A percentile compares a stretch with the other conserved stretches of the same genome.
phyloP scores from a whole-genome alignment of 768 basidiomycete species.

The Tricholoma terreum region DNA sequence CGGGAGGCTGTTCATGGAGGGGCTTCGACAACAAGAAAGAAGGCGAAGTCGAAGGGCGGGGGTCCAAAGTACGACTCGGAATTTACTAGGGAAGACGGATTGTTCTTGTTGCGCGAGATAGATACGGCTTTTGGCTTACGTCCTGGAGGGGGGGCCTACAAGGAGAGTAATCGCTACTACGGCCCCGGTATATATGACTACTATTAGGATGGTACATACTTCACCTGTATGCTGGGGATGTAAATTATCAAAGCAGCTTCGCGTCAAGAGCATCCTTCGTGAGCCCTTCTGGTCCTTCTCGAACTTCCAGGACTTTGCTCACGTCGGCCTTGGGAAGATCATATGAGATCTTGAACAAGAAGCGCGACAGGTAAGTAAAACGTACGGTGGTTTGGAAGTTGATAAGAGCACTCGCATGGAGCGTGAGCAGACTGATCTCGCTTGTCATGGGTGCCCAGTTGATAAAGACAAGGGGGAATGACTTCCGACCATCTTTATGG shows the following conservation, averaged over 20 bases:
- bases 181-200: too few species aligned
- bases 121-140: neutral
- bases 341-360: neutral
- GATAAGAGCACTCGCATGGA: conserved; percentile 80
- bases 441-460: conserved; percentile 84
- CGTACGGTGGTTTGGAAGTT: conserved; percentile 78
- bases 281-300: conserved; percentile 78
- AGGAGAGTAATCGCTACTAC: neutral
- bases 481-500: conserved; percentile 79
- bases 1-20: neutral
- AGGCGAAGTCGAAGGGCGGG: neutral
- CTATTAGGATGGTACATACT: too few species aligned
- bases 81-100: neutral
- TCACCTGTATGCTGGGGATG: neutral
- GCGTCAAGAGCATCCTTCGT: conserved; percentile 71
- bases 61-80: neutral
- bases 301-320: conserved; percentile 75
- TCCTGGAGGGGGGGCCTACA: neutral
- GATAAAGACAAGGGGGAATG: conserved; percentile 80
- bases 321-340: conserved; percentile 56
- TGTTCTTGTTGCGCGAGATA: neutral
- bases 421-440: conserved; percentile 71
- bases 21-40: neutral
- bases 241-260: conserved; percentile 38
- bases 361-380: conserved; percentile 8